Conservation (phyloP, 495 filamentous ascomycete genomes). For the Daldinia decipiens region DNA sequence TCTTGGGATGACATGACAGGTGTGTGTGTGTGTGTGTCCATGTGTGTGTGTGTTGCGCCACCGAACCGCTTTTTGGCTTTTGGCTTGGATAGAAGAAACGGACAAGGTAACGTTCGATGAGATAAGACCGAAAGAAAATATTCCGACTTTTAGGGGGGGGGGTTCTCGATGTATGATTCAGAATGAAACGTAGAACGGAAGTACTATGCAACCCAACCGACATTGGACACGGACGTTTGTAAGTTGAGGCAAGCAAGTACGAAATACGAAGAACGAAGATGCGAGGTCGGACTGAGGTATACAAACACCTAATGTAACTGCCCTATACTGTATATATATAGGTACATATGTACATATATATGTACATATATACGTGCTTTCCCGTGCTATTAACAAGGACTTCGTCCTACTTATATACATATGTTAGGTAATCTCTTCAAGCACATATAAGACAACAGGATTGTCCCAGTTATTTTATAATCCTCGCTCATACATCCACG, state of each 20-base stretch:
- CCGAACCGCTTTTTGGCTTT: neutral
- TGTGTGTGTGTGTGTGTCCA: neutral
- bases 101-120: too few species aligned
- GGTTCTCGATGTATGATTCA: too few species aligned
- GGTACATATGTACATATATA: too few species aligned
- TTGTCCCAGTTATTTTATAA: neutral
- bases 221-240: neutral
- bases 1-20: constrained; percentile 15
- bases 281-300: constrained; percentile 6
- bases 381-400: too few species aligned
- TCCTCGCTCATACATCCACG: neutral
- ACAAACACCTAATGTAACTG: neutral
- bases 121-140: too few species aligned
- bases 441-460: neutral
- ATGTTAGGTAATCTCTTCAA: too few species aligned
- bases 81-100: neutral
- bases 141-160: too few species aligned
- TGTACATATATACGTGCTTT: too few species aligned
- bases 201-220: too few species aligned
- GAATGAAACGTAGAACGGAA: too few species aligned
- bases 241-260: neutral
- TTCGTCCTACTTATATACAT: too few species aligned
- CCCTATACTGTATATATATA: neutral
- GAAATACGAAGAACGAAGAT: neutral
- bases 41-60: constrained; percentile 1